phyloP scores from a whole-genome alignment of 2,329 filamentous ascomycete genomes.

The Geosmithia morbida region DNA sequence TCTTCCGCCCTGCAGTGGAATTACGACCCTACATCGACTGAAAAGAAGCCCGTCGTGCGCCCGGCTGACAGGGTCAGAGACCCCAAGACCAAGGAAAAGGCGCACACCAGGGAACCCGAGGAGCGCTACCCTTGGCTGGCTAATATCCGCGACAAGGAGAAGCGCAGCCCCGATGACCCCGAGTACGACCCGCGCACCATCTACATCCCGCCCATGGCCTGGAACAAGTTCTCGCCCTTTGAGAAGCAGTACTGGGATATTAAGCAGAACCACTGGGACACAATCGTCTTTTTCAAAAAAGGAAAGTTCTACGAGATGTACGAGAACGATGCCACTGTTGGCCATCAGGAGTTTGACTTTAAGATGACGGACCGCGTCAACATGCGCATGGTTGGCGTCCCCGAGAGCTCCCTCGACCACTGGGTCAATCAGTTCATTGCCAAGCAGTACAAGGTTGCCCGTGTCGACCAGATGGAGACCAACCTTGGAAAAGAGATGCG shows the following conservation, averaged over 20 bases:
- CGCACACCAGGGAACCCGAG: conserved; percentile 69
- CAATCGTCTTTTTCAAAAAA: conserved; percentile 98
- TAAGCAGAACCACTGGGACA: conserved; percentile 95
- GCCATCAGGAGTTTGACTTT: conserved; percentile 90
- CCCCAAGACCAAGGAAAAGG: conserved; percentile 44
- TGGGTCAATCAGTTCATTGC: conserved; percentile 99
- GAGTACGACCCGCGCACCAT: conserved; percentile 86
- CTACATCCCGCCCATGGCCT: conserved; percentile 74
- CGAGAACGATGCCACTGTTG: conserved; percentile 92
- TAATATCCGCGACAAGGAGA: conserved; percentile 71
- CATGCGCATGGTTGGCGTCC: conserved; percentile 98
- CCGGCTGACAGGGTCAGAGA: conserved; percentile 14
- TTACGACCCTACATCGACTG: conserved; percentile 34
- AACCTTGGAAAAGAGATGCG: conserved; percentile 96
- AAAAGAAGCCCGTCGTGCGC: conserved; percentile 19
- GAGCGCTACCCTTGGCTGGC: conserved; percentile 85
- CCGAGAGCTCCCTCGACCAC: conserved; percentile 85
- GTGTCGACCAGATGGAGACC: conserved; percentile 94
- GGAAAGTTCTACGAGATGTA: conserved; percentile 99
- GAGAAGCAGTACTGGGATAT: conserved; percentile 99
- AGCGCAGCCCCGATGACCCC: conserved; percentile 61
- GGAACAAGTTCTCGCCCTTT: conserved; percentile 76
- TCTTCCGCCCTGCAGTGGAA: conserved; percentile 79
- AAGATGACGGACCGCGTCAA: conserved; percentile 97
- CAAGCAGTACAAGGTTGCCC: conserved; percentile 92